Conservation (phyloP, 2,329 filamentous ascomycete species). For the Rhinocladiella mackenziei region DNA sequence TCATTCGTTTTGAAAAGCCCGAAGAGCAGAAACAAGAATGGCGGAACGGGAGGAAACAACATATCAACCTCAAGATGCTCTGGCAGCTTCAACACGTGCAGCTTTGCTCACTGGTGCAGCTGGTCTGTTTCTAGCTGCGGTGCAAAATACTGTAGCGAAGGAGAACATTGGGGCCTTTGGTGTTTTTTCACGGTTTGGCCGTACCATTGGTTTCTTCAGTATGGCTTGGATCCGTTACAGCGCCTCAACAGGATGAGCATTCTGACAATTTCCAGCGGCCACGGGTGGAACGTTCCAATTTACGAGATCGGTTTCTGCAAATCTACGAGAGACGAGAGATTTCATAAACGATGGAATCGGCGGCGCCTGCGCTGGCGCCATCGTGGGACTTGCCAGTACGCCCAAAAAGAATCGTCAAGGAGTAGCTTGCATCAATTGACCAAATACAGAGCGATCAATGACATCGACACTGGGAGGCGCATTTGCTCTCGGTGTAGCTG, state of each 20-base stretch:
- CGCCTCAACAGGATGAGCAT: constrained; percentile 4
- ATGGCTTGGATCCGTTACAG: constrained; percentile 31
- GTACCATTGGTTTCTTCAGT: constrained; percentile 68
- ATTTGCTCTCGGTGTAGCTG: constrained; percentile 52
- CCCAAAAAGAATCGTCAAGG: background rate
- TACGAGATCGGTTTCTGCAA: constrained; percentile 69
- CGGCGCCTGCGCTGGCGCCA: constrained; percentile 69
- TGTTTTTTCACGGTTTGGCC: constrained; percentile 73
- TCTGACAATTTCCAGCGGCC: constrained; percentile 51
- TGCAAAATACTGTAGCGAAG: constrained; percentile 82
- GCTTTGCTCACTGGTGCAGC: constrained; percentile 61
- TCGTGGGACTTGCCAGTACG: constrained; percentile 69
- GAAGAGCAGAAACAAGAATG: constrained; percentile 7
- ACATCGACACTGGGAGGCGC: constrained; percentile 68
- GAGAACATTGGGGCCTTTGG: constrained; percentile 76
- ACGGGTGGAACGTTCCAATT: constrained; percentile 76
- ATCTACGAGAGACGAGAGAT: constrained; percentile 81
- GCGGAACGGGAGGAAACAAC: constrained; percentile 38
- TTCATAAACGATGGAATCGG: constrained; percentile 68
- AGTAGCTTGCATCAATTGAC: constrained; percentile 26
- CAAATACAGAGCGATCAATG: constrained; percentile 56
- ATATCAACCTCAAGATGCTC: constrained; percentile 72
- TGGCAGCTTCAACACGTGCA: constrained; percentile 63
- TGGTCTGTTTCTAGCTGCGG: constrained; percentile 68
- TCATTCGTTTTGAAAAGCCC: background rate